phyloP scores from a whole-genome alignment of 169 alveolate species.

The Neospora caninum region DNA sequence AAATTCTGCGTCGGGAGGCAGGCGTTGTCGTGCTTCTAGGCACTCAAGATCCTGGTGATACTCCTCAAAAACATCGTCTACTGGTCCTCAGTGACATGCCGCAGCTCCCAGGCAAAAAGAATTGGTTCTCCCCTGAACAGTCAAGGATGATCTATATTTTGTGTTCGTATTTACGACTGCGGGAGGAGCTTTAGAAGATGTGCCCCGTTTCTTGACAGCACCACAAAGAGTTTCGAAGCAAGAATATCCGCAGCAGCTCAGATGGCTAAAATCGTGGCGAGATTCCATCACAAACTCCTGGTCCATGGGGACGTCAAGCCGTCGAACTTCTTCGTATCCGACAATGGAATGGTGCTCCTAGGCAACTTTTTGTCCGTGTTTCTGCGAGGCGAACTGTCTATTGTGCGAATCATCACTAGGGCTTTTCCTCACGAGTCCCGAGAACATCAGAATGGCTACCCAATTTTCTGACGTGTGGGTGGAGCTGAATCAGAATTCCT shows the following conservation, averaged over 20 bases:
- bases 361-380: not conserved
- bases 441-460: not conserved
- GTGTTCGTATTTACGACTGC: not conserved
- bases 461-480: not conserved
- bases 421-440: slow-evolving; percentile 13
- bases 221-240: not conserved
- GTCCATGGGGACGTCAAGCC: slow-evolving; percentile 25
- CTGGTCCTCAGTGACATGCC: not conserved
- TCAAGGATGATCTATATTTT: not conserved
- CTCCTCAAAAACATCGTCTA: not conserved
- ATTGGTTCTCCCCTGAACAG: not conserved
- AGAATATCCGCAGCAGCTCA: not conserved
- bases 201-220: not conserved
- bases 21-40: not conserved
- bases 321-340: not conserved
- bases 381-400: not conserved
- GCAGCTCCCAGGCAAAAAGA: not conserved
- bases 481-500: not conserved
- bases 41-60: not conserved
- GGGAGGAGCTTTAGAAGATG: slow-evolving; percentile 6
- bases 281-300: not conserved
- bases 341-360: not conserved
- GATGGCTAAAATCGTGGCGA: not conserved
- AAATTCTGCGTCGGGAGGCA: not conserved
- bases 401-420: not conserved